Evolutionary conservation across 208 protist genomes (phyloP).

Genomic region (Leishmania major): DNA sequence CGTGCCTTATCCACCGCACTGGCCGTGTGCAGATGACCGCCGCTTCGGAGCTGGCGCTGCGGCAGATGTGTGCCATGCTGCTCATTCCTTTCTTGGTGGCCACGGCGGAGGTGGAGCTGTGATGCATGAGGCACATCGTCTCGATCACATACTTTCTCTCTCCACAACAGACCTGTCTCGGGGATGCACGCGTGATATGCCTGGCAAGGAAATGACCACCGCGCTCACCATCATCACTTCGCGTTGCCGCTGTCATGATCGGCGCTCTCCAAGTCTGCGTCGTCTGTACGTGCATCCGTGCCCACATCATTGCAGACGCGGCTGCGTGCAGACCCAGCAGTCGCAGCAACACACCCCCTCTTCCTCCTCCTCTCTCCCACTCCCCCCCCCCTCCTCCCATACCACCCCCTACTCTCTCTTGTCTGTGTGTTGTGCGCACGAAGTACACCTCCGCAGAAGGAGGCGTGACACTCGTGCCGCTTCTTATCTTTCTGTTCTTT

Average conservation of each 20-base stretch:
- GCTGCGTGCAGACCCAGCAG: neutral
- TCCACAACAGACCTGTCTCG: neutral
- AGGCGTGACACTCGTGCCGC: neutral
- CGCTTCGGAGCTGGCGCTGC: conserved; percentile 15
- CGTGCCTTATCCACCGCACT: conserved; percentile 18
- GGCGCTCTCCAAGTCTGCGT: neutral
- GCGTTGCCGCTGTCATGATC: neutral
- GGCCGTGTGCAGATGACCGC: conserved; percentile 20
- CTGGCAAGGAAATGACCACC: neutral
- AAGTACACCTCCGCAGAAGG: neutral
- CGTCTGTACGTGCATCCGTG: neutral
- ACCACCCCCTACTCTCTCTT: neutral
- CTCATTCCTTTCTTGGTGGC: conserved; percentile 31
- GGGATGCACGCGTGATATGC: neutral
- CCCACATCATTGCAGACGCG: neutral
- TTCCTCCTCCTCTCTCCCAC: neutral
- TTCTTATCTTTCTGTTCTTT: neutral
- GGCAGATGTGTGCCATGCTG: conserved; percentile 21
- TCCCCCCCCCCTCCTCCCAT: too few species aligned
- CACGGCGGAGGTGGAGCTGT: conserved; percentile 21
- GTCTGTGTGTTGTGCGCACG: neutral
- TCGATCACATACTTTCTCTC: neutral
- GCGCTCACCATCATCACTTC: neutral
- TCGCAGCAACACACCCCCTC: too few species aligned
- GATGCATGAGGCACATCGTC: neutral